phyloP scores from a whole-genome alignment of 768 basidiomycete genomes.

The Lactifluus volemus region DNA sequence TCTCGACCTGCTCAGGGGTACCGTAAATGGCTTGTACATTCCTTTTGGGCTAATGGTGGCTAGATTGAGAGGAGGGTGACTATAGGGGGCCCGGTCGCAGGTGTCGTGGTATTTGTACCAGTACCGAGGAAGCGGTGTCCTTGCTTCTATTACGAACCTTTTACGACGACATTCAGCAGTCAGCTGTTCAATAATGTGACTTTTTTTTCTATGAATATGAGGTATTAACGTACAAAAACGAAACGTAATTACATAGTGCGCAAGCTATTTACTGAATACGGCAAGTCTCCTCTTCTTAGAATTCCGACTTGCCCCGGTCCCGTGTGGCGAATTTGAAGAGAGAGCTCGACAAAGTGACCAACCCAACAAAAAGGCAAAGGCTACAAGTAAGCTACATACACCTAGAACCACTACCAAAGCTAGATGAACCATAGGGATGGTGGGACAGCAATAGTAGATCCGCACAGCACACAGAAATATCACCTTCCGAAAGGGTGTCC shows the following conservation, averaged over 20 bases:
- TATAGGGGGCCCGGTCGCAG: neutral
- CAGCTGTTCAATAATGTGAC: neutral
- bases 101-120: slow-evolving; percentile 5
- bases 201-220: neutral
- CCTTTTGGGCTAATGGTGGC: neutral
- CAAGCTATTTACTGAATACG: neutral
- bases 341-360: neutral
- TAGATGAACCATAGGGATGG: neutral
- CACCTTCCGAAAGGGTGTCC: neutral
- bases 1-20: neutral
- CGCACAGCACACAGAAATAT: neutral
- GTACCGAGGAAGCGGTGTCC: neutral
- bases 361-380: neutral
- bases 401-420: neutral
- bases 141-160: too few species aligned
- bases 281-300: neutral
- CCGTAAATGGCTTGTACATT: neutral
- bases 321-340: neutral
- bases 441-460: neutral
- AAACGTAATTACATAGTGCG: neutral
- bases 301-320: too few species aligned
- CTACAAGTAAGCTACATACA: neutral
- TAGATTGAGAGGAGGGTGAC: neutral
- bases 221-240: neutral
- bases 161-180: neutral